These are phyloP conservation scores for Chrysopogon serrulatus DNA, from an alignment of 176 grass and related monocot genomes.

Conservation along the genomic window DNA sequence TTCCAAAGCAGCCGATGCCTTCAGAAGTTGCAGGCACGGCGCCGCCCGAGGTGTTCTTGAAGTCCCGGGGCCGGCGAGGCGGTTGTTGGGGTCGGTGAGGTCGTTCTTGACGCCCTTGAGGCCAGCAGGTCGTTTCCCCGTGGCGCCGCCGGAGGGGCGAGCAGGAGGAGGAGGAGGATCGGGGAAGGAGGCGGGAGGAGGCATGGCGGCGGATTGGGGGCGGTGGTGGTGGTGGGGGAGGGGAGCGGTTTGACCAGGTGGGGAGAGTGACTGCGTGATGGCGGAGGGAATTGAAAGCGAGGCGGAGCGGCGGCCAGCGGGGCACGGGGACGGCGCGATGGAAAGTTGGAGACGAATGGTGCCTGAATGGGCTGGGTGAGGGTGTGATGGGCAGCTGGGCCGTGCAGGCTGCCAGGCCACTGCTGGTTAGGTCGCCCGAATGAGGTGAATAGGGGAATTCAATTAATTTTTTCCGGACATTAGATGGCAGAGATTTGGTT, in stretches of 20 bases:
- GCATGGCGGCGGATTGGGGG: constrained; percentile 35
- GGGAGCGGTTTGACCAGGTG: constrained; percentile 35
- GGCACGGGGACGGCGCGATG: neutral
- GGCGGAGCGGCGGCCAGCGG: neutral
- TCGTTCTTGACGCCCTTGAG: constrained; percentile 36
- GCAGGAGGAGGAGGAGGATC: neutral
- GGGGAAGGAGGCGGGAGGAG: neutral
- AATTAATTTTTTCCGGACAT: too few species aligned
- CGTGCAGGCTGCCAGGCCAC: too few species aligned
- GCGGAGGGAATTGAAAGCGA: neutral
- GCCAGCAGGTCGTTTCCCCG: constrained; percentile 64
- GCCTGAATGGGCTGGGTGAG: neutral
- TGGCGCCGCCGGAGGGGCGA: neutral
- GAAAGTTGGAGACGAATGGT: neutral
- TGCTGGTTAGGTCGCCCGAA: too few species aligned
- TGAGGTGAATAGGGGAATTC: too few species aligned
- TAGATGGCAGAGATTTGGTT: too few species aligned
- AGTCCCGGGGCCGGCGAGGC: constrained; percentile 37
- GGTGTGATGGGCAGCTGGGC: neutral
- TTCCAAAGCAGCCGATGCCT: constrained; percentile 80
- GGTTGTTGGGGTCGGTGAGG: constrained; percentile 19
- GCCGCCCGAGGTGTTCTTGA: constrained; percentile 43
- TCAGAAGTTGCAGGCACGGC: constrained; percentile 47
- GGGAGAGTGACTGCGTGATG: constrained; percentile 18
- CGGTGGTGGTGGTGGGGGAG: neutral